phyloP scores from a whole-genome alignment of 805 yeast genomes.

The Sugiyamaella lignohabitans region DNA sequence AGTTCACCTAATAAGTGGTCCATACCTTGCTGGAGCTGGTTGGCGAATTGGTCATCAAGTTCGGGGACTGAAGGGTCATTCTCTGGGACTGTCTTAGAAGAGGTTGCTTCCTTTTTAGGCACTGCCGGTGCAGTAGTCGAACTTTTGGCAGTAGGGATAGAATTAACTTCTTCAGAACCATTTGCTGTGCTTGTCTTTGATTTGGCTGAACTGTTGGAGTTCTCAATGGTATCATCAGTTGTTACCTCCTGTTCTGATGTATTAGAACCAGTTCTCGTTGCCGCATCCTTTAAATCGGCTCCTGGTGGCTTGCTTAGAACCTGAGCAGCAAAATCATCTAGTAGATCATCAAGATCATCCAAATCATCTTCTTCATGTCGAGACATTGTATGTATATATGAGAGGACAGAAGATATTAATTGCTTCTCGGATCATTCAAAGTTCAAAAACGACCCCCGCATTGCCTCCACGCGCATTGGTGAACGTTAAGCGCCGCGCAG shows the following conservation, averaged over 20 bases:
- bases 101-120: not conserved
- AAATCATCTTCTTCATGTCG: slow-evolving; percentile 23
- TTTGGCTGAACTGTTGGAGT: not conserved
- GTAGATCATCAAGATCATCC: slow-evolving; percentile 40
- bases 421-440: not conserved
- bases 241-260: not conserved
- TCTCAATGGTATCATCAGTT: not conserved
- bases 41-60: slow-evolving; percentile 34
- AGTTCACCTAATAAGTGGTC: slow-evolving; percentile 43
- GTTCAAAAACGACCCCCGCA: not conserved
- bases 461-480: too few relatives aligned
- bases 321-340: slow-evolving; percentile 79
- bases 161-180: not conserved
- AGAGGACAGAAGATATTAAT: not conserved
- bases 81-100: slow-evolving; percentile 6
- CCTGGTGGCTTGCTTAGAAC: slow-evolving; percentile 59
- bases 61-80: slow-evolving; percentile 27
- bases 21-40: slow-evolving; percentile 34
- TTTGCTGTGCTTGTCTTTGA: slow-evolving; percentile 1
- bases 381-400: too few relatives aligned
- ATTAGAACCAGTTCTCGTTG: slow-evolving; percentile 22
- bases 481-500: too few relatives aligned
- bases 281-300: slow-evolving; percentile 3
- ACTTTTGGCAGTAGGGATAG: not conserved
- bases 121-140: not conserved